These are phyloP conservation scores for Starmerella cellae DNA, from an alignment of 805 yeast species.

Conservation along the genomic window DNA sequence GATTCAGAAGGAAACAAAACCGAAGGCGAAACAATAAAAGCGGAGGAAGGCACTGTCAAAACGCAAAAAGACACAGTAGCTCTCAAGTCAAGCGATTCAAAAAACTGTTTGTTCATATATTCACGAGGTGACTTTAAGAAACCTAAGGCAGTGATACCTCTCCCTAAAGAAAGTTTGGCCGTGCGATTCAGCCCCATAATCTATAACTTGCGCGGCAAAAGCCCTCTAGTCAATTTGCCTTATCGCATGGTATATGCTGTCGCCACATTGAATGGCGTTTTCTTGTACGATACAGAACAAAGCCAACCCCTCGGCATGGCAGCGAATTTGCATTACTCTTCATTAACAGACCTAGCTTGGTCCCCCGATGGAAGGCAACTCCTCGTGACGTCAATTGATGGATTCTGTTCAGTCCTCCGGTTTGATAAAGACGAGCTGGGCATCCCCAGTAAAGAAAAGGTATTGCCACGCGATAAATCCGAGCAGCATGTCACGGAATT, in stretches of 20 bases:
- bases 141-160: conserved; percentile 72
- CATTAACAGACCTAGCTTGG: conserved; percentile 84
- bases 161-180: conserved; percentile 67
- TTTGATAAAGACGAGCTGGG: conserved; percentile 50
- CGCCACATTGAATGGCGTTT: conserved; percentile 77
- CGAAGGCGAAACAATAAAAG: neutral
- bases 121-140: conserved; percentile 52
- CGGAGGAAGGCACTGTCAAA: neutral
- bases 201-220: conserved; percentile 31
- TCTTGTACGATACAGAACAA: conserved; percentile 68
- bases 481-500: too few relatives aligned
- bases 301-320: conserved; percentile 57
- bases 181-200: conserved; percentile 60
- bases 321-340: conserved; percentile 72
- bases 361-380: conserved; percentile 56
- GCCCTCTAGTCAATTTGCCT: conserved; percentile 39
- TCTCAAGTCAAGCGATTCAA: neutral
- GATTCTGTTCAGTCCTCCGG: conserved; percentile 63
- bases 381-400: conserved; percentile 77
- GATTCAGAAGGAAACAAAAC: neutral
- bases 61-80: neutral
- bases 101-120: conserved; percentile 63
- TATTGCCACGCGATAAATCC: too few relatives aligned
- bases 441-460: conserved; percentile 18
- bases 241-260: conserved; percentile 82